Base-by-base conservation (phyloP, 75 land plant genomes). In the Ceratopteris richardii region DNA sequence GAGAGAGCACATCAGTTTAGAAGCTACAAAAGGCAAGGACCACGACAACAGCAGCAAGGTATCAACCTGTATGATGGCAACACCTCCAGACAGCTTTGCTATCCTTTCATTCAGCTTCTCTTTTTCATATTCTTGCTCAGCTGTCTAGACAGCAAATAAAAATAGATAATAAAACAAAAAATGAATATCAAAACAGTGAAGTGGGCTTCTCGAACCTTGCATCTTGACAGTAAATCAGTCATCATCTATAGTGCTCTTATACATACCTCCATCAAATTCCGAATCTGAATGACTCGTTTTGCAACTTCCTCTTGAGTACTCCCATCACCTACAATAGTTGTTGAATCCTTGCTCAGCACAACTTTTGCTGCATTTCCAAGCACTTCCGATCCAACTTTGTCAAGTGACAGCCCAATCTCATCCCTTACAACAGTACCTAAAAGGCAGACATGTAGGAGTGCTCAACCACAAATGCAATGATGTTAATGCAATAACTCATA, bases 41-140 rank as follows among this genome's bases (percentile, higher is more conserved):
- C n/a, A n/a, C n/a, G n/a, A n/a, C n/a, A n/a, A n/a, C n/a, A n/a
- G n/a, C n/a, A n/a, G n/a, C n/a, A n/a, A n/a, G n/a, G n/a, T n/a
- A n/a, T n/a, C 31, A 41, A 85, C 94, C 76, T 81, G 84, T 31
- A 86, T 79, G 27, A 90, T 80, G 58, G 96, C 96, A 57, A 90
- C 96, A 60, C 96, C 96, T 48, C 96, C 96, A 11, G 95, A 90
- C 0, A 90, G 71, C 68, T 90, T 90, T 17, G 87, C 90, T 61
- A 90, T 86, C 56, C 96, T 74, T 61, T 90, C 90, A 66, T 80
- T 82, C 36, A 90, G 74, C 60, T 90, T 90, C 66, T 90, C 96
- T 48, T 73, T 86, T 52, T 90, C 96, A 68, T 86, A 86, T 4
- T 82, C 89, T 51, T 82, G 87, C 51, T 90, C 96, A 2, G 95